phyloP scores from a whole-genome alignment of 225 moss, liverwort and hornwort species.

The Marchantia polymorpha region DNA sequence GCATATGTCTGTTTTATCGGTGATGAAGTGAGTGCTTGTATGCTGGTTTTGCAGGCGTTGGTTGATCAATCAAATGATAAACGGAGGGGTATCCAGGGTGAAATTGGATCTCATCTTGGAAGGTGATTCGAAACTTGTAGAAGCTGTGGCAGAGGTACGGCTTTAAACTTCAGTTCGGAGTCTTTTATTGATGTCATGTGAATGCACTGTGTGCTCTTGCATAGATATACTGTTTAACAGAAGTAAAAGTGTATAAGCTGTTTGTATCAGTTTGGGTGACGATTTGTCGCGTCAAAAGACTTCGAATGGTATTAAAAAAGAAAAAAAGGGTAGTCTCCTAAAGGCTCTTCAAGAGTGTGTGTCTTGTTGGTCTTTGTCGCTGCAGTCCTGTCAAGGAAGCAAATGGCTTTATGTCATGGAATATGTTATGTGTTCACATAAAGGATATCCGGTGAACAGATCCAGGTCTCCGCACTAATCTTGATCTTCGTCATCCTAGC shows the following conservation, averaged over 20 bases:
- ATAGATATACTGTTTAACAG: background rate
- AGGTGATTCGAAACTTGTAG: constrained; percentile 85
- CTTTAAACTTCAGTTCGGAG: background rate
- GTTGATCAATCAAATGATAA: constrained; percentile 72
- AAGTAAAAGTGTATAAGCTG: too few relatives aligned
- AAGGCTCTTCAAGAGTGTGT: too few relatives aligned
- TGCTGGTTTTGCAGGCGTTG: constrained; percentile 61
- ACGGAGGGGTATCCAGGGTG: constrained; percentile 42
- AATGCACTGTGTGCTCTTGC: background rate
- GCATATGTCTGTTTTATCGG: too few relatives aligned
- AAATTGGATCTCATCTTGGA: constrained; percentile 58
- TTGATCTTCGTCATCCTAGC: background rate
- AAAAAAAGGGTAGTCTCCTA: background rate
- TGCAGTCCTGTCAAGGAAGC: too few relatives aligned
- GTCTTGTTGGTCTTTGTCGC: too few relatives aligned
- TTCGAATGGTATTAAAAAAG: background rate
- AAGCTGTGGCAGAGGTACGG: constrained; percentile 78
- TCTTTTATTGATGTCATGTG: background rate
- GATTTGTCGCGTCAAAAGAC: background rate
- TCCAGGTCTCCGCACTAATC: too few relatives aligned
- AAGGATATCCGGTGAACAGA: too few relatives aligned
- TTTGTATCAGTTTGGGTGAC: background rate
- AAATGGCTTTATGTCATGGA: too few relatives aligned
- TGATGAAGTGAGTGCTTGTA: background rate
- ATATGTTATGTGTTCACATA: too few relatives aligned